A percentile compares a stretch with the other conserved stretches of the same genome.
Conservation (phyloP, 805 yeast genomes). For the Nakazawaea laoshanensis region DNA sequence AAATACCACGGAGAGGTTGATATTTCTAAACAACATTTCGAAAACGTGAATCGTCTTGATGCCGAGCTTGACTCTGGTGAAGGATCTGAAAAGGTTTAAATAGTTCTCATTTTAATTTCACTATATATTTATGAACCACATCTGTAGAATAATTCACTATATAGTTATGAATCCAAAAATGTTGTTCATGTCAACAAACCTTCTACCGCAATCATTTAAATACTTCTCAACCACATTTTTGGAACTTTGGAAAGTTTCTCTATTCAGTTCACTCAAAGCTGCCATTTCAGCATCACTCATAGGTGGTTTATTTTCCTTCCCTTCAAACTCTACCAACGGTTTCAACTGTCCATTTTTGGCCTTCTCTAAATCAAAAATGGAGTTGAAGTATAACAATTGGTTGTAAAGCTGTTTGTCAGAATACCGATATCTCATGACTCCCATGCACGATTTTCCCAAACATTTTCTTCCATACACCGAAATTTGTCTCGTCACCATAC, state of each 20-base stretch:
- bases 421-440: constrained; percentile 72
- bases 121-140: background rate
- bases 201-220: constrained; percentile 73
- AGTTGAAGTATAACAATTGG: constrained; percentile 71
- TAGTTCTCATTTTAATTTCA: background rate
- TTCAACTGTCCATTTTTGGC: constrained; percentile 51
- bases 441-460: constrained; percentile 63
- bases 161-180: constrained; percentile 57
- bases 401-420: constrained; percentile 77
- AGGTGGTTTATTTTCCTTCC: constrained; percentile 15
- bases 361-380: constrained; percentile 76
- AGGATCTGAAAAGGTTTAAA: constrained; percentile 9
- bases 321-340: constrained; percentile 39
- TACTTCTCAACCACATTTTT: constrained; percentile 62
- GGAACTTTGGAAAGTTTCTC: constrained; percentile 46
- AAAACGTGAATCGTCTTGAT: constrained; percentile 1
- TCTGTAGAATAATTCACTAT: background rate
- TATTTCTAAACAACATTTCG: constrained; percentile 26
- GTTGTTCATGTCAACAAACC: constrained; percentile 78
- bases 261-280: constrained; percentile 75
- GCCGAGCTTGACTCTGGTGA: constrained; percentile 7
- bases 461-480: constrained; percentile 88
- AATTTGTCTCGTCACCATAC: constrained; percentile 70
- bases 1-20: constrained; percentile 75
- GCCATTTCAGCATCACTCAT: constrained; percentile 46